Conservation (phyloP, 805 yeast species). For the Babjeviella inositovora region DNA sequence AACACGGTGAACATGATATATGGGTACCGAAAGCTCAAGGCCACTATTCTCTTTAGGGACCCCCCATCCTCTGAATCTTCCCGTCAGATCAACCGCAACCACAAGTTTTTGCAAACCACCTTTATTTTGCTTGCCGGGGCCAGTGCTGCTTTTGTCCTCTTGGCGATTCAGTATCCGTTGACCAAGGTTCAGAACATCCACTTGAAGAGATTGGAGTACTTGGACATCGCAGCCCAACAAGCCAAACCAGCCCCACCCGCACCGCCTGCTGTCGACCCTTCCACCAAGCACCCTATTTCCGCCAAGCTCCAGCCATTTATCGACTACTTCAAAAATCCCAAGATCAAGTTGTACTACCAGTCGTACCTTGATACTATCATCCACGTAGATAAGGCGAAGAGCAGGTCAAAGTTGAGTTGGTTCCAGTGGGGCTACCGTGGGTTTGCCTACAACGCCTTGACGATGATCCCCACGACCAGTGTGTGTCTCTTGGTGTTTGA, state of each 20-base stretch:
- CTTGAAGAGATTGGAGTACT: constrained; percentile 62
- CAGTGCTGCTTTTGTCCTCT: constrained; percentile 62
- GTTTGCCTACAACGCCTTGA: constrained; percentile 50
- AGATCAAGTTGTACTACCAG: constrained; percentile 42
- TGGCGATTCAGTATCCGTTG: constrained; percentile 74
- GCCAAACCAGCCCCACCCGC: background rate
- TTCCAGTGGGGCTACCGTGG: constrained; percentile 65
- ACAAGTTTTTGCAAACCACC: constrained; percentile 44
- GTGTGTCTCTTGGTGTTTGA: constrained; percentile 78
- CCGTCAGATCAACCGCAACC: no score
- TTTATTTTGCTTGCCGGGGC: constrained; percentile 78
- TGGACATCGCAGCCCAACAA: constrained; percentile 32
- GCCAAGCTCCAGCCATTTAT: no score
- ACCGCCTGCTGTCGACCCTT: constrained; percentile 1
- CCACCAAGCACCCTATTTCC: constrained; percentile 2
- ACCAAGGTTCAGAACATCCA: constrained; percentile 69
- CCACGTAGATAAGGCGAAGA: constrained; percentile 37
- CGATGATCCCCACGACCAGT: constrained; percentile 79
- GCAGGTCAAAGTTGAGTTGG: constrained; percentile 40
- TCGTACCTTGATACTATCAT: constrained; percentile 65
- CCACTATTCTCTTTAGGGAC: constrained; percentile 8
- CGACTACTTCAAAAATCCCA: no score
- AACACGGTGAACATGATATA: constrained; percentile 26
- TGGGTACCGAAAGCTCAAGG: constrained; percentile 22
- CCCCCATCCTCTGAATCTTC: no score